Evolutionary conservation across 495 filamentous ascomycete species (phyloP).

Genomic region (Lophiotrema nucula): DNA sequence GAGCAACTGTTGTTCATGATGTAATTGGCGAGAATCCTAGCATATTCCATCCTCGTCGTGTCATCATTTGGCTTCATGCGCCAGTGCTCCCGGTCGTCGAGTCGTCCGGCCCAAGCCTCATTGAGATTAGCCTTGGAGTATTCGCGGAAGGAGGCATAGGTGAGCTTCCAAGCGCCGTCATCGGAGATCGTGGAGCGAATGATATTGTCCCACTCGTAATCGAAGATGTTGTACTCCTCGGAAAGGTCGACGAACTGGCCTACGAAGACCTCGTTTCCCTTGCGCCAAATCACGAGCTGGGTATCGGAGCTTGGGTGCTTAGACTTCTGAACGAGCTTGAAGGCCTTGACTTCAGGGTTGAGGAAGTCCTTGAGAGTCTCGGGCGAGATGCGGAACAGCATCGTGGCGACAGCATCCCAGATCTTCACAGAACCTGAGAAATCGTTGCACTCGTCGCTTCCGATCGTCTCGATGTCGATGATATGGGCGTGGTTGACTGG

Average conservation of each 20-base stretch:
- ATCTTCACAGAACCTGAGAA: not conserved
- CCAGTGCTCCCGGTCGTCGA: too few relatives aligned
- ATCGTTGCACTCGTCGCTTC: too few relatives aligned
- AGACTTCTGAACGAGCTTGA: not conserved
- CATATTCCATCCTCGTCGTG: too few relatives aligned
- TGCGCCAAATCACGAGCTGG: not conserved
- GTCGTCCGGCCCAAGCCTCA: too few relatives aligned
- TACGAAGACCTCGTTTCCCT: not conserved
- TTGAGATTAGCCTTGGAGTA: too few relatives aligned
- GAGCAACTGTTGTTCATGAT: too few relatives aligned
- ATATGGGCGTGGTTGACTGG: not conserved
- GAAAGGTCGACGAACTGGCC: not conserved
- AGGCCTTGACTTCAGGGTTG: not conserved
- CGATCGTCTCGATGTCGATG: not conserved
- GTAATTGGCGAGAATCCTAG: too few relatives aligned
- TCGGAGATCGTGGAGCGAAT: not conserved
- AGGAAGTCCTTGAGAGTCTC: not conserved
- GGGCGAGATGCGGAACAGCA: not conserved
- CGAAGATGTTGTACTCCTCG: not conserved
- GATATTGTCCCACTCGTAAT: not conserved
- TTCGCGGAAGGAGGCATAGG: not conserved
- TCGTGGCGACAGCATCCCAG: not conserved
- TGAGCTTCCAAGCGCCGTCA: not conserved
- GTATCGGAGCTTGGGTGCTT: not conserved
- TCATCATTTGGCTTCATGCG: too few relatives aligned